Percentiles rank a stretch among this genome's conserved stretches.
Conservation (phyloP, 1,284 basidiomycete genomes). For the Phellopilus nigrolimitatus region DNA sequence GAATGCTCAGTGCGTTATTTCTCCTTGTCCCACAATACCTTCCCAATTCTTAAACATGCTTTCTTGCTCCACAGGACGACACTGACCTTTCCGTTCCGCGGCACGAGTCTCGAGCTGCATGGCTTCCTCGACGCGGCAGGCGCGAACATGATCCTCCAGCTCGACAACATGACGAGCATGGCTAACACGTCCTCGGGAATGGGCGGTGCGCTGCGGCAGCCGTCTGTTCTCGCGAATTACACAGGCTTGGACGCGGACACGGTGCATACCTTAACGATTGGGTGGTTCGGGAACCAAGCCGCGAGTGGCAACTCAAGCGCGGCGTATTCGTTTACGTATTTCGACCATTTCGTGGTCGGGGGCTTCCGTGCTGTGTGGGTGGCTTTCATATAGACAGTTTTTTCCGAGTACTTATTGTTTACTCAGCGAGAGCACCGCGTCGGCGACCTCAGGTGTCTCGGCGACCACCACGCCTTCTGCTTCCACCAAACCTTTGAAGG, state of each 20-base stretch:
- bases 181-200: slow-evolving; percentile 11
- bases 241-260: slow-evolving; percentile 5
- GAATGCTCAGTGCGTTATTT: slow-evolving; percentile 13
- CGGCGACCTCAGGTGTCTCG: background rate
- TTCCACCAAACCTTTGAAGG: background rate
- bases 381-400: background rate
- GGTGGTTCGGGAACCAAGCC: slow-evolving; percentile 8
- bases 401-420: background rate
- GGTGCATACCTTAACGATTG: slow-evolving; percentile 12
- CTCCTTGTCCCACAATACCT: background rate
- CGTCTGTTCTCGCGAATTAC: background rate
- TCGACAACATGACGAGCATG: slow-evolving; percentile 8
- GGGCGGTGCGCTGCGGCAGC: background rate
- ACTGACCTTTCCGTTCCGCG: slow-evolving; percentile 13
- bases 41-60: background rate
- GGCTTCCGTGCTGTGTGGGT: slow-evolving; percentile 16
- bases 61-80: slow-evolving; percentile 5
- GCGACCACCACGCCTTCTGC: background rate
- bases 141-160: slow-evolving; percentile 15
- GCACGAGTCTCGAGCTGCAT: slow-evolving; percentile 16
- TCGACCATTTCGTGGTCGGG: slow-evolving; percentile 14
- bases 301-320: too few relatives aligned
- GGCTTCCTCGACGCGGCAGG: slow-evolving; percentile 13
- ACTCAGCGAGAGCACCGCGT: background rate
- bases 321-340: slow-evolving; percentile 8